Percentiles rank a stretch among this genome's conserved stretches.
Conservation (phyloP, 176 grass and related monocot species). For the Eragrostis curvula region DNA sequence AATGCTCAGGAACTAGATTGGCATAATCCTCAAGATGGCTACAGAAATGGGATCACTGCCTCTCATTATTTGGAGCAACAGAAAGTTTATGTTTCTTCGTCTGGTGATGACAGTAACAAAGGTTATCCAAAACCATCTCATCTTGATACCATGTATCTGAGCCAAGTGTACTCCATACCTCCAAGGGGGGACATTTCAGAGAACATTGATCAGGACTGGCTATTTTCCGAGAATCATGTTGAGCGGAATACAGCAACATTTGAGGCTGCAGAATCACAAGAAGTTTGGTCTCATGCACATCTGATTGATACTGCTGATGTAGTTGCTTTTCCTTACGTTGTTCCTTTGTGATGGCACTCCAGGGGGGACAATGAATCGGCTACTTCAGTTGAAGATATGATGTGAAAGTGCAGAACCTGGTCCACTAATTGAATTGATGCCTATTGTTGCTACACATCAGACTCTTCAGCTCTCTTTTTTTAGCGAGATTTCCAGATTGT, state of each 20-base stretch:
- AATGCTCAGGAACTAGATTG: constrained; percentile 14
- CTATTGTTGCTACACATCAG: not conserved
- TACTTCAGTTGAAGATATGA: constrained; percentile 11
- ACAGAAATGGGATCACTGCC: constrained; percentile 19
- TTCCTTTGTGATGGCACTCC: constrained; percentile 47
- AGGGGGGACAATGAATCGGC: not conserved
- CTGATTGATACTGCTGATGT: constrained; percentile 37
- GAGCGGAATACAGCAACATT: constrained; percentile 7
- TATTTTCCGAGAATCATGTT: constrained; percentile 30
- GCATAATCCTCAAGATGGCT: constrained; percentile 5
- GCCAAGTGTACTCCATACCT: constrained; percentile 49
- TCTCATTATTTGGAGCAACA: constrained; percentile 7
- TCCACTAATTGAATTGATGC: not conserved
- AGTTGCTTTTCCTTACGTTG: constrained; percentile 59
- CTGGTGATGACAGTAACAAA: not conserved
- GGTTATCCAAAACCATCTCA: constrained; percentile 30
- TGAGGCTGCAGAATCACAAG: constrained; percentile 28
- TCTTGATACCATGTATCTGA: constrained; percentile 59
- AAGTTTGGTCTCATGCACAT: constrained; percentile 52
- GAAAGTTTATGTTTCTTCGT: constrained; percentile 22
- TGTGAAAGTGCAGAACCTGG: constrained; percentile 10
- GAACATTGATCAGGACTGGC: constrained; percentile 55
- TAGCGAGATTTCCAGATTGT: not conserved
- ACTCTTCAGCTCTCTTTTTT: constrained; percentile 10
- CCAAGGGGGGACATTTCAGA: constrained; percentile 25